Base-by-base conservation (phyloP, 805 yeast genomes). In the Nakazawaea ernobii region DNA sequence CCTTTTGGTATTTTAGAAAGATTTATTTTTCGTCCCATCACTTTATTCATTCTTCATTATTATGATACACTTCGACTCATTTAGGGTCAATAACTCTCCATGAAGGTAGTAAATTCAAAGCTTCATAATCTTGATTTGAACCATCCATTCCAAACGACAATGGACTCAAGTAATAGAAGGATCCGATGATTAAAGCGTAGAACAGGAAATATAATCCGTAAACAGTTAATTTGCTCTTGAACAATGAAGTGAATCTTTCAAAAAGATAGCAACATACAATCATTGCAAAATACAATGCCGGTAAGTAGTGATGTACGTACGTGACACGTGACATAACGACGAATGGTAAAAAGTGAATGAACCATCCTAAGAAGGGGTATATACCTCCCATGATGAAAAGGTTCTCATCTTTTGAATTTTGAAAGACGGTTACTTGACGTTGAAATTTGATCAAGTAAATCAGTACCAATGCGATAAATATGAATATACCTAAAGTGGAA, bases 301-400 rank as follows among this genome's bases (percentile, higher is more conserved):
- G 95, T 59, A 85, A 70, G 63, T 86, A 86, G 68, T 86, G 95
- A 63, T 86, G 95, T 39, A 84, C 88, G 58, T 86, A 86, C 0
- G 92, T 84, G 55, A 86, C 94, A 73, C 95, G 78, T 13, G 89
- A 84, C 95, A 86, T 86, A 43, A 86, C 70, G 30, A 80, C 76
- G 55, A 86, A 86, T 29, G 95, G 92, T 60, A 77, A 62, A 63
- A 71, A 86, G 62, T 86, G 94, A 62, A 85, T 70, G 33, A 86
- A 81, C 90, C 92, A 86, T 10, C 88, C 94, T 44, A 86, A 67
- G 76, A 86, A 75, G 43, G 95, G 95, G 58, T 81, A 80, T 39
- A 84, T 65, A 55, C 90, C 94, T 50, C 86, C 85, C 79, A 84
- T 79, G 13, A 74, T 54, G 52, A 73, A 70, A 35, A 64, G 45